Evolutionary conservation across 495 filamentous ascomycete genomes (phyloP), one percentile per base, ranked within the genome.

Genomic region (Oidiodendron maius): DNA sequence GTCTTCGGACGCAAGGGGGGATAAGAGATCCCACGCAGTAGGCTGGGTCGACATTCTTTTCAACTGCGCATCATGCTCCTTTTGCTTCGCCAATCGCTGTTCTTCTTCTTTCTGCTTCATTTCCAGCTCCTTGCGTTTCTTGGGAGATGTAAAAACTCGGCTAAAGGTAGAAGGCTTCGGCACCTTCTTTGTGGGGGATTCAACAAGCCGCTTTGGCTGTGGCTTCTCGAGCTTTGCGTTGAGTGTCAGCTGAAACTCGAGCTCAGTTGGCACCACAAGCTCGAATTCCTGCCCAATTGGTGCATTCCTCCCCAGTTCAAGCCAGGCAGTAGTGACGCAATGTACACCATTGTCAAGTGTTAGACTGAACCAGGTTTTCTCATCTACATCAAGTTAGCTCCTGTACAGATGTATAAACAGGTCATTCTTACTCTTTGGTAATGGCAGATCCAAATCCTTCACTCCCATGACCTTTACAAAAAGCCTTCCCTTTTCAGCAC

Each of bases 261-360:
- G 76, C 56, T 97, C 91, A 56, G 95, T 90, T 32, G 94, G 85
- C 32, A 98, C 93, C 44, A 96, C 91, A 30, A 98, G 81, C 65
- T 98, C 93, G 51, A 98, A 98, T 62, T 98, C 93, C 58, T 98
- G 93, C 16, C 93, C 93, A 56, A 98, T 96, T 3, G 94, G 91
- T 15, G 94, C 94, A 35, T 82, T 90, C 50, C 86, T 87, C 40
- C 90, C 94, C 21, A 98, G 73, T 62, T 98, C 93, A 2, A 96
- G 68, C 89, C 90, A 97, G 0, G 89, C 81, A 4, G 93, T 98
- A 1, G 93, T 97, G 9, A 98, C 93, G 59, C 93, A 98, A 64
- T 98, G 93, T 2, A 98, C 77, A 21, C 93, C 93, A 57, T 98
- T 98, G 67, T 98, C 93, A 20, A 98, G 76, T 1, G 93, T 98